phyloP scores from a whole-genome alignment of 1,284 basidiomycete genomes.

The Phellinidium pouzarii region DNA sequence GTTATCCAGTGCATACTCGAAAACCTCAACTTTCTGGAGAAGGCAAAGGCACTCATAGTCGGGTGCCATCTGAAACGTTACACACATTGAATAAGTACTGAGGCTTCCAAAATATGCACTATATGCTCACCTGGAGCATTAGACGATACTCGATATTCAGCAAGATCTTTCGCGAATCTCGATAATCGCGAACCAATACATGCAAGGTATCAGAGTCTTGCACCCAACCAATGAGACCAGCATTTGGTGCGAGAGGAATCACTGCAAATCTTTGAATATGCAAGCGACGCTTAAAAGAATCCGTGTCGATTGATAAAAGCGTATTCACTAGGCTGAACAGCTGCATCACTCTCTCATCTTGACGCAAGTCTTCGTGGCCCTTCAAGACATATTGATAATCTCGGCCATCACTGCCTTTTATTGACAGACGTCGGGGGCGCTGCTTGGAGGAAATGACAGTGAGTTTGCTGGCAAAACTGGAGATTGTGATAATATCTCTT shows the following conservation, averaged over 20 bases:
- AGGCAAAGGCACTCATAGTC: conserved; percentile 95
- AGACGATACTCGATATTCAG: conserved; percentile 97
- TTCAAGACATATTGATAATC: conserved; percentile 95
- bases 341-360: conserved; percentile 99
- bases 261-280: conserved; percentile 94
- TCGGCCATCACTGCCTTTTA: conserved; percentile 89
- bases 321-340: conserved; percentile 97
- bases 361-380: conserved; percentile 98
- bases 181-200: conserved; percentile 93
- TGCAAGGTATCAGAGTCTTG: conserved; percentile 98
- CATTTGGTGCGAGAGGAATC: conserved; percentile 94
- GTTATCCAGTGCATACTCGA: conserved; percentile 98
- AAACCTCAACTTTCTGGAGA: conserved; percentile 98
- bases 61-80: conserved; percentile 80
- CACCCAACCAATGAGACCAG: conserved; percentile 93
- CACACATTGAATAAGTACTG: neutral
- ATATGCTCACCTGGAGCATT: conserved; percentile 81
- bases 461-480: conserved; percentile 79
- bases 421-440: conserved; percentile 83
- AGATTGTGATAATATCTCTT: conserved; percentile 79
- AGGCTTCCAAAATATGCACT: neutral
- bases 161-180: conserved; percentile 91
- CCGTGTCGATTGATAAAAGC: conserved; percentile 85
- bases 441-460: conserved; percentile 98
- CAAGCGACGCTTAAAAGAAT: conserved; percentile 93